A percentile compares a stretch with the other conserved stretches of the same genome.
phyloP scores from a whole-genome alignment of 805 yeast species.

The Brettanomyces nanus region DNA sequence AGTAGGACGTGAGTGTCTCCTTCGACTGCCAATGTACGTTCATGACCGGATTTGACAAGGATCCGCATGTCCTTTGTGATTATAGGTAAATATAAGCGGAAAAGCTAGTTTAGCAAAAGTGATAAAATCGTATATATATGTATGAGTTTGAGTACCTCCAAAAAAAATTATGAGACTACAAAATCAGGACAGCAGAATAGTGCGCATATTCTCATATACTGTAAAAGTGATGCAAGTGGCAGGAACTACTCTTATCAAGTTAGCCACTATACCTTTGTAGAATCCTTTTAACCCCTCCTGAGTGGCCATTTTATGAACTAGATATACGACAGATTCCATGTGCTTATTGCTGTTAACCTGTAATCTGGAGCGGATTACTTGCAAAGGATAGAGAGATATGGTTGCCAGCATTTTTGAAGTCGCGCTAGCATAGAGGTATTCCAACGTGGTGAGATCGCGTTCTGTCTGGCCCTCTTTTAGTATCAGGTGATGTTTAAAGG shows the following conservation, averaged over 20 bases:
- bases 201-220: constrained; percentile 62
- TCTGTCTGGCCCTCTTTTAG: constrained; percentile 9
- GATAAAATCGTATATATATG: too few relatives aligned
- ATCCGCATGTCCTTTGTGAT: constrained; percentile 29
- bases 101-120: background rate
- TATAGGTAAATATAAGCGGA: background rate
- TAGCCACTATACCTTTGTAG: constrained; percentile 78
- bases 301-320: constrained; percentile 29
- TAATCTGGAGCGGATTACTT: constrained; percentile 68
- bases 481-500: constrained; percentile 41
- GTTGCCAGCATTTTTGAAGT: constrained; percentile 63
- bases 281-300: constrained; percentile 59
- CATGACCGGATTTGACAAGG: constrained; percentile 24
- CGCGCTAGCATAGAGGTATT: constrained; percentile 62
- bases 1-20: constrained; percentile 38
- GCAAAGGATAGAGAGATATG: constrained; percentile 70
- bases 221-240: constrained; percentile 88
- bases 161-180: too few relatives aligned
- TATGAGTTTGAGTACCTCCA: too few relatives aligned
- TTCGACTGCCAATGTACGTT: constrained; percentile 34
- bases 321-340: constrained; percentile 26
- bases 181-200: constrained; percentile 10
- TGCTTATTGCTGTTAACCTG: constrained; percentile 38
- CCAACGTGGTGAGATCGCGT: constrained; percentile 34
- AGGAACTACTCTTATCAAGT: constrained; percentile 76